Conservation (phyloP, 345 rosid species). For the Adansonia digitata region DNA sequence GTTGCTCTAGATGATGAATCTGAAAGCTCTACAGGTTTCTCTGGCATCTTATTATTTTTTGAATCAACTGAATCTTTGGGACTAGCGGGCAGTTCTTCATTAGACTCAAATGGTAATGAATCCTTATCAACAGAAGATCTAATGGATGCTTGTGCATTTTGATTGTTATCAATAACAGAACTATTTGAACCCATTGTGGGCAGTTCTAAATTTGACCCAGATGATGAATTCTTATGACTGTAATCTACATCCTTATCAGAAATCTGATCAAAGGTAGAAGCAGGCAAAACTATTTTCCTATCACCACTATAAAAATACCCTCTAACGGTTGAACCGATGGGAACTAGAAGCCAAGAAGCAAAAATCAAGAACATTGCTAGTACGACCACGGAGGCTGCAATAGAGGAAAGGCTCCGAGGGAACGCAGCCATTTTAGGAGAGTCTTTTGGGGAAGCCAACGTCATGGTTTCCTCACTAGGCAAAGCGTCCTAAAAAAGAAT, state of each 20-base stretch:
- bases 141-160: not conserved
- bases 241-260: slow-evolving; percentile 14
- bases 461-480: slow-evolving; percentile 37
- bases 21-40: slow-evolving; percentile 1
- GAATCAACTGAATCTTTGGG: slow-evolving; percentile 8
- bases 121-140: slow-evolving; percentile 13
- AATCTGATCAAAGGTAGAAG: slow-evolving; percentile 14
- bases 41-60: not conserved
- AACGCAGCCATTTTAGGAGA: slow-evolving; percentile 31
- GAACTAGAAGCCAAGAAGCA: slow-evolving; percentile 65
- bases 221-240: slow-evolving; percentile 20
- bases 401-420: slow-evolving; percentile 58
- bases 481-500: not conserved
- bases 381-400: slow-evolving; percentile 55
- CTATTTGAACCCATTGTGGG: not conserved
- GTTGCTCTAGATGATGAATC: slow-evolving; percentile 5
- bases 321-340: slow-evolving; percentile 49
- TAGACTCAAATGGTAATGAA: slow-evolving; percentile 15
- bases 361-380: slow-evolving; percentile 56
- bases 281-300: slow-evolving; percentile 25
- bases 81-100: slow-evolving; percentile 7
- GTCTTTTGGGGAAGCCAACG: slow-evolving; percentile 46
- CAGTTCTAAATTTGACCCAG: slow-evolving; percentile 21
- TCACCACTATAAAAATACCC: slow-evolving; percentile 57
- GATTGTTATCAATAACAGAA: slow-evolving; percentile 2